These are phyloP conservation scores for Colletotrichum eremochloae DNA, from an alignment of 2,329 filamentous ascomycete species.

Conservation along the genomic window DNA sequence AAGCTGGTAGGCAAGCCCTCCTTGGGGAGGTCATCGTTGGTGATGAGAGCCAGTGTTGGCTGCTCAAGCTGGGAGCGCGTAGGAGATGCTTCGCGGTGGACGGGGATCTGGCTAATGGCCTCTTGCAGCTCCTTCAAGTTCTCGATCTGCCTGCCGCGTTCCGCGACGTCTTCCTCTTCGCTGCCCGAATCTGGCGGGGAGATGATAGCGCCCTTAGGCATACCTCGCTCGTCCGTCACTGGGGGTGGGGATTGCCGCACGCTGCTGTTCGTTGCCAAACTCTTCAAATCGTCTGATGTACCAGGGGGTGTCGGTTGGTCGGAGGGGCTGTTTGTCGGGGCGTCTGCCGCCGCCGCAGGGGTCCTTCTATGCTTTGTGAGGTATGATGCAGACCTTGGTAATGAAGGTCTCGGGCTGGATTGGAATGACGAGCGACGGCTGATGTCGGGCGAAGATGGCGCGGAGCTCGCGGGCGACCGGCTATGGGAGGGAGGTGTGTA, in stretches of 20 bases:
- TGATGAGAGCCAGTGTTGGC: constrained; percentile 48
- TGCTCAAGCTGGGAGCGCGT: constrained; percentile 47
- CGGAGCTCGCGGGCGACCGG: constrained; percentile 72
- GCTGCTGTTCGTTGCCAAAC: constrained; percentile 67
- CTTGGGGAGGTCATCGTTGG: constrained; percentile 41
- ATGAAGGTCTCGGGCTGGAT: constrained; percentile 62
- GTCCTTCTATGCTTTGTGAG: constrained; percentile 74
- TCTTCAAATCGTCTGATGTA: constrained; percentile 64
- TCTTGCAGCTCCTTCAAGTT: constrained; percentile 80
- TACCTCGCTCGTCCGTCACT: constrained; percentile 76
- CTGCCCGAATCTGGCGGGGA: constrained; percentile 94
- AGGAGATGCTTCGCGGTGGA: constrained; percentile 72
- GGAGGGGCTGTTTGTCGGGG: constrained; percentile 49
- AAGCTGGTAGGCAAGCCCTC: constrained; percentile 62
- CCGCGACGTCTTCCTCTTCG: constrained; percentile 74
- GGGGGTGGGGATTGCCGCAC: constrained; percentile 89
- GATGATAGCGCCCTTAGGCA: constrained; percentile 87
- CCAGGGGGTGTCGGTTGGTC: constrained; percentile 61
- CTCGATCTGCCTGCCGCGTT: constrained; percentile 63
- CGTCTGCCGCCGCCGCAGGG: constrained; percentile 56
- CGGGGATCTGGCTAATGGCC: constrained; percentile 84
- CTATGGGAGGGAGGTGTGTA: constrained; percentile 83
- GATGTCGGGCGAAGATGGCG: constrained; percentile 66
- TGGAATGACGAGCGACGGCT: constrained; percentile 72
- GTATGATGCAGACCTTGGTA: constrained; percentile 76